phyloP scores from a whole-genome alignment of 2,329 filamentous ascomycete genomes.

The Talaromyces funiculosus region DNA sequence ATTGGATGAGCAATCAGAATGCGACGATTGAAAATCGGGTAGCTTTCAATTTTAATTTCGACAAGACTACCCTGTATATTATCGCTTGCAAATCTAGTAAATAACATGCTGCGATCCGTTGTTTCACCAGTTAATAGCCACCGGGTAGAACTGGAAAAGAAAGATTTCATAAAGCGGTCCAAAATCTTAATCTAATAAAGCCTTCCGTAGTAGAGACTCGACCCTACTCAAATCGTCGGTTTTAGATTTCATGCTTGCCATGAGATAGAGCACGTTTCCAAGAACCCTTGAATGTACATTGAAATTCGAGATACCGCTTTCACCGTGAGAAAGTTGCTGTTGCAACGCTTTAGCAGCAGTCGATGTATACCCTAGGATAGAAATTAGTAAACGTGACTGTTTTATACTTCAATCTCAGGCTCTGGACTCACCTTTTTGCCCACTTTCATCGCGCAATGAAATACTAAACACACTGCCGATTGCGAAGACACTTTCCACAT shows the following conservation, averaged over 20 bases:
- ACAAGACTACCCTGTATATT: too few relatives aligned
- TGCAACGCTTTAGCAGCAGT: conserved; percentile 51
- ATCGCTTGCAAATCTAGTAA: too few relatives aligned
- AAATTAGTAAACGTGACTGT: conserved; percentile 12
- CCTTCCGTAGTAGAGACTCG: conserved; percentile 26
- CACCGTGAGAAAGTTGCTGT: conserved; percentile 40
- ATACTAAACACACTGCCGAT: conserved; percentile 71
- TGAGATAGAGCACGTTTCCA: conserved; percentile 57
- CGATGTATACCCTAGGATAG: conserved; percentile 49
- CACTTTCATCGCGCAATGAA: conserved; percentile 45
- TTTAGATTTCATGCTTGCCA: conserved; percentile 51
- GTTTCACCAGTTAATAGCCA: background rate
- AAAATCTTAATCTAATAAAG: background rate
- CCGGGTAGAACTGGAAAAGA: background rate
- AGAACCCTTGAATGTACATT: conserved; percentile 55
- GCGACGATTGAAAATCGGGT: too few relatives aligned
- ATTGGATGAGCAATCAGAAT: too few relatives aligned
- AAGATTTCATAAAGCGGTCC: background rate
- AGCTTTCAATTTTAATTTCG: too few relatives aligned
- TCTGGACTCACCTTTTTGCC: conserved; percentile 35
- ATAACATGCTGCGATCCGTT: background rate
- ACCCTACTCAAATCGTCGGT: conserved; percentile 37
- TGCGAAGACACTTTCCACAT: conserved; percentile 63
- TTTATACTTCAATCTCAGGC: background rate
- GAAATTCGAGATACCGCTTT: conserved; percentile 26